Conservation (phyloP, 2,329 filamentous ascomycete species). For the Colletotrichum sp. region DNA sequence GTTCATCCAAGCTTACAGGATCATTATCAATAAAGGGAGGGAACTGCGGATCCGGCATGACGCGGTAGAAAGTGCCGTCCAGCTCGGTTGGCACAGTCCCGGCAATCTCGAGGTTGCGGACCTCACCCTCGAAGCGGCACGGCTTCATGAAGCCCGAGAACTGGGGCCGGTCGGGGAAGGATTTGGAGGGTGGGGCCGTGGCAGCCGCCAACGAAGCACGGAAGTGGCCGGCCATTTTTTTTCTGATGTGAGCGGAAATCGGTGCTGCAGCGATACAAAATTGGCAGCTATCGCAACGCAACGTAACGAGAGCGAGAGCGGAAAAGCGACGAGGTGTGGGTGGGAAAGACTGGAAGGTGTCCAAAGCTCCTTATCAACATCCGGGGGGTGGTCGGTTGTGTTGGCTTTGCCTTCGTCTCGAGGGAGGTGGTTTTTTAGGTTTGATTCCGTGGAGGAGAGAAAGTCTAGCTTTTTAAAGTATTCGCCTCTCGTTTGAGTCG, state of each 20-base stretch:
- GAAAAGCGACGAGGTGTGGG: neutral
- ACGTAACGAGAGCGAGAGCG: neutral
- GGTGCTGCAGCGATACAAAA: neutral
- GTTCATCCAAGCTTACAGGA: too few species aligned
- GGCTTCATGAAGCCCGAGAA: slow-evolving; percentile 19
- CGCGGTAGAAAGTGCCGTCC: slow-evolving; percentile 31
- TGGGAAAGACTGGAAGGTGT: neutral
- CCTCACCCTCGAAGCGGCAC: slow-evolving; percentile 20
- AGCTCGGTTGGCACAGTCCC: slow-evolving; percentile 26
- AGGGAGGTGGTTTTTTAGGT: neutral
- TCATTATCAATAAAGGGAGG: slow-evolving; percentile 27
- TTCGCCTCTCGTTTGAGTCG: neutral
- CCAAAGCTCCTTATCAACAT: neutral
- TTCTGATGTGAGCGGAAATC: neutral
- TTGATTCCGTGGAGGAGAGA: neutral
- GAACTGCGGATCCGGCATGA: slow-evolving; percentile 47
- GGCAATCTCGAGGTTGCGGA: slow-evolving; percentile 20
- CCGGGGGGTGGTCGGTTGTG: neutral
- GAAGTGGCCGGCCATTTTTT: slow-evolving; percentile 10
- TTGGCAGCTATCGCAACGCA: neutral
- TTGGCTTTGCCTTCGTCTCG: neutral
- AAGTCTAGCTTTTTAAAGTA: neutral
- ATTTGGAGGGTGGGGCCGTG: neutral
- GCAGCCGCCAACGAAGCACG: neutral
- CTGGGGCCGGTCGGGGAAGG: slow-evolving; percentile 13